phyloP scores from a whole-genome alignment of 1,139 yeast genomes.

The Suhomyces chickasaworum region DNA sequence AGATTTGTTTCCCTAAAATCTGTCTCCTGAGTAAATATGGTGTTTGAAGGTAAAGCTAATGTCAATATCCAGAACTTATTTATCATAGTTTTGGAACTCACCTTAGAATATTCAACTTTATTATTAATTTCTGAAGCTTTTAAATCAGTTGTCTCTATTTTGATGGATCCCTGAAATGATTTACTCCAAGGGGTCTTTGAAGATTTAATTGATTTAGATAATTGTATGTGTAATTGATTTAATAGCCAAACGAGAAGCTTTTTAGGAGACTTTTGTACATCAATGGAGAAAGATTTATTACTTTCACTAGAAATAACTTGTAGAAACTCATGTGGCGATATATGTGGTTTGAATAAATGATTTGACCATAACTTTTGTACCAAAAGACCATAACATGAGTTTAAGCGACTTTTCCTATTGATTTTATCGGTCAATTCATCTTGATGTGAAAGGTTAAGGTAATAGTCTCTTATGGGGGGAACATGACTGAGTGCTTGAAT shows the following conservation, averaged over 20 bases:
- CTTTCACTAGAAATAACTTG: constrained; percentile 48
- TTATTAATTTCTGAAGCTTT: constrained; percentile 22
- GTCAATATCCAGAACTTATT: constrained; percentile 61
- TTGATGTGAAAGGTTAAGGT: constrained; percentile 34
- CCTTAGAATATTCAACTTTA: constrained; percentile 27
- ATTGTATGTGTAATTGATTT: constrained; percentile 45
- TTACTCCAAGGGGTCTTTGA: constrained; percentile 21
- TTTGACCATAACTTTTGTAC: constrained; percentile 67
- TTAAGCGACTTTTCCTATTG: constrained; percentile 26
- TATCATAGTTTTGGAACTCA: constrained; percentile 19
- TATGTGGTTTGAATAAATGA: constrained; percentile 56
- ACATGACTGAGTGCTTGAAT: constrained; percentile 61
- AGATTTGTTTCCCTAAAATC: constrained; percentile 58
- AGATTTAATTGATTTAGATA: constrained; percentile 25
- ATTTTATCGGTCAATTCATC: constrained; percentile 15
- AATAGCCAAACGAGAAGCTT: constrained; percentile 61
- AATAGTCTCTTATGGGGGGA: constrained; percentile 51
- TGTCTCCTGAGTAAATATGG: constrained; percentile 46
- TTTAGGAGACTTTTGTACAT: constrained; percentile 52
- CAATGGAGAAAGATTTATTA: constrained; percentile 42
- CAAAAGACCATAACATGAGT: constrained; percentile 44
- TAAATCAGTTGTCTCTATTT: constrained; percentile 30
- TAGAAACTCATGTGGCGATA: constrained; percentile 68
- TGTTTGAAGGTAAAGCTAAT: constrained; percentile 53
- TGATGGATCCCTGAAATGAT: constrained; percentile 56